These are phyloP conservation scores for Globisporangium paddicum DNA, from an alignment of 352 stramenopile genomes.

Conservation along the genomic window DNA sequence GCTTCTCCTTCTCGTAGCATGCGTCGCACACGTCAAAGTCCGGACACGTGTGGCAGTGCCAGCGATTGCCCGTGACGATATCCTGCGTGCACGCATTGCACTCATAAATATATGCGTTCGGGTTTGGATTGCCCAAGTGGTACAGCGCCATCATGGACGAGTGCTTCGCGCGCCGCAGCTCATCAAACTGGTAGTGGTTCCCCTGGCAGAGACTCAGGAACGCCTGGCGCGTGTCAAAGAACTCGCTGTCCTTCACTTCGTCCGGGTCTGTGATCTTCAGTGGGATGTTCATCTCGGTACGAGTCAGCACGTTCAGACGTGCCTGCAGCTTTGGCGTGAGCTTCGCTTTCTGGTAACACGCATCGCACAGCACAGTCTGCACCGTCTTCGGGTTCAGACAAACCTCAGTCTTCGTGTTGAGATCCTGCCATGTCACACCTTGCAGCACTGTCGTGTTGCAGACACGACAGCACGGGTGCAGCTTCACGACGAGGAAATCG, in stretches of 20 bases:
- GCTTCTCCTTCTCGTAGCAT: constrained; percentile 83
- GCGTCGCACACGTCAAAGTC: constrained; percentile 90
- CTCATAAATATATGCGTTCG: constrained; percentile 85
- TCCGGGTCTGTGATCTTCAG: constrained; percentile 77
- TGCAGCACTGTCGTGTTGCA: constrained; percentile 78
- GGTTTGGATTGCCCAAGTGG: constrained; percentile 95
- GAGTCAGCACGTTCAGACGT: constrained; percentile 45
- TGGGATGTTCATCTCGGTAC: constrained; percentile 53
- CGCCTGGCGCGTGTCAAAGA: constrained; percentile 95
- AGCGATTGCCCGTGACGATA: constrained; percentile 82
- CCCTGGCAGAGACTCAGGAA: constrained; percentile 96
- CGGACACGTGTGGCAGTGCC: constrained; percentile 85
- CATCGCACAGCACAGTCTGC: constrained; percentile 72
- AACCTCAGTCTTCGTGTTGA: constrained; percentile 55
- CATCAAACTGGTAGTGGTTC: constrained; percentile 99
- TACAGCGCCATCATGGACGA: constrained; percentile 99
- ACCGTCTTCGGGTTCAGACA: constrained; percentile 60
- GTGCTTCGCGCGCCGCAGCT: constrained; percentile 97
- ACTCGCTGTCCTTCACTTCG: constrained; percentile 86
- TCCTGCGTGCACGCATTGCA: constrained; percentile 83
- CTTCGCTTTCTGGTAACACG: constrained; percentile 66
- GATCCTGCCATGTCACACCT: constrained; percentile 61
- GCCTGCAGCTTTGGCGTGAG: constrained; percentile 38
- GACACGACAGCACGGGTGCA: constrained; percentile 76
- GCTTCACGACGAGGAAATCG: constrained; percentile 86